Conservation (phyloP, 2,329 filamentous ascomycete species). For the Coniochaeta ligniaria region DNA sequence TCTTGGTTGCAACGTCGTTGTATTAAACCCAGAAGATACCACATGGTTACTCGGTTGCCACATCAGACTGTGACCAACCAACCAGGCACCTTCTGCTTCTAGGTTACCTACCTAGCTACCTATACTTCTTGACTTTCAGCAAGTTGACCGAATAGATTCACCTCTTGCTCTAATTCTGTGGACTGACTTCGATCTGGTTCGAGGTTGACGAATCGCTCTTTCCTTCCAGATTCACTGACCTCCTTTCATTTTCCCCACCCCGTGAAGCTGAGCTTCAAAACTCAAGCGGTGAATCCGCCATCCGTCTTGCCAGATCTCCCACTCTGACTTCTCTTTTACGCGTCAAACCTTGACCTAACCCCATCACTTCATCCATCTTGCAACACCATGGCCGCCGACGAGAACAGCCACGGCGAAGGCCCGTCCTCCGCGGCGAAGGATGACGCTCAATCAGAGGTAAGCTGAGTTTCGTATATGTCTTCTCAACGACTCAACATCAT, state of each 20-base stretch:
- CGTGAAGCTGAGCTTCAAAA: not conserved
- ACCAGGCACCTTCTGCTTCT: no score
- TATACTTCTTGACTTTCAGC: no score
- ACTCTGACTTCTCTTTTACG: not conserved
- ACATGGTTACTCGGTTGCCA: no score
- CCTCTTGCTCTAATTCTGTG: no score
- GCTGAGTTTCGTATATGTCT: not conserved
- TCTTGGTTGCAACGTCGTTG: no score
- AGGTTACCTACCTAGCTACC: no score
- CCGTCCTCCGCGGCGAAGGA: not conserved
- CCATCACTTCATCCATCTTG: not conserved
- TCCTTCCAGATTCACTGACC: not conserved
- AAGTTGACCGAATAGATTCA: no score
- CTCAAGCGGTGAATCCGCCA: not conserved
- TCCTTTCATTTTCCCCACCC: not conserved
- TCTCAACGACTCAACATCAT: not conserved
- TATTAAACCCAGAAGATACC: no score
- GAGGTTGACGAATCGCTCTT: not conserved
- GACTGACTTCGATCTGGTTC: not conserved
- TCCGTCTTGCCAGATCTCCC: not conserved
- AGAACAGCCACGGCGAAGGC: not conserved
- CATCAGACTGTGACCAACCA: no score
- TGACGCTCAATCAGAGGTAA: not conserved
- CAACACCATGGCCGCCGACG: not conserved
- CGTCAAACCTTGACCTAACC: not conserved